phyloP scores from a whole-genome alignment of 371 early-diverging fungal species.

The Thermomucor indicae-seudaticae region DNA sequence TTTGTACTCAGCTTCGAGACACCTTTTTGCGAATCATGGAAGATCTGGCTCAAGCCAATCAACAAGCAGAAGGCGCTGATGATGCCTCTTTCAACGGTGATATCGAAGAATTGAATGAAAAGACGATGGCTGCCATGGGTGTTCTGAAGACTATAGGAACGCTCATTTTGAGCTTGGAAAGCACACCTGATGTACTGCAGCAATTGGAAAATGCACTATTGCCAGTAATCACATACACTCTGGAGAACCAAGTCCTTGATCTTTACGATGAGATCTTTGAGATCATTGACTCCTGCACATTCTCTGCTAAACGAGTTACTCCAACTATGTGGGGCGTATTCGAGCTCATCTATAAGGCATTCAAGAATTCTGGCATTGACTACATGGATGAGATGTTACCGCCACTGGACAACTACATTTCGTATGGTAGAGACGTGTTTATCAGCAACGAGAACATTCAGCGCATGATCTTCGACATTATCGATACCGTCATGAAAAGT shows the following conservation, averaged over 20 bases:
- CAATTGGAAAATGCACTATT: constrained; percentile 70
- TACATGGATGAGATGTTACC: constrained; percentile 82
- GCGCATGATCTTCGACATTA: constrained; percentile 63
- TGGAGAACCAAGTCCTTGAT: constrained; percentile 70
- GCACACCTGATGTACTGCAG: constrained; percentile 56
- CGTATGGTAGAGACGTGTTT: constrained; percentile 75
- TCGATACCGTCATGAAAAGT: constrained; percentile 69
- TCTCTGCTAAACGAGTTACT: constrained; percentile 74
- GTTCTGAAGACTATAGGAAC: constrained; percentile 88
- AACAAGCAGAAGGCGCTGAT: constrained; percentile 30
- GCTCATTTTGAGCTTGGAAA: constrained; percentile 69
- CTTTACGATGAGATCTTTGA: constrained; percentile 86
- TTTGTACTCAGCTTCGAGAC: constrained; percentile 77
- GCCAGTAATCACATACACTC: constrained; percentile 69
- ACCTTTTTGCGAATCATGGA: constrained; percentile 82
- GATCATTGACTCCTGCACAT: constrained; percentile 82
- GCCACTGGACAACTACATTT: constrained; percentile 82
- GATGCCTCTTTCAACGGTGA: constrained; percentile 31
- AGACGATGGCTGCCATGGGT: constrained; percentile 87
- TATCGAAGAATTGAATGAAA: constrained; percentile 68
- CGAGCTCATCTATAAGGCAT: constrained; percentile 66
- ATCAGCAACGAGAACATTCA: constrained; percentile 56
- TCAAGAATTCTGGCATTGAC: constrained; percentile 71
- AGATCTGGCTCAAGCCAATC: constrained; percentile 44
- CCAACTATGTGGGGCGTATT: constrained; percentile 83